Base-by-base conservation (phyloP, 2,329 filamentous ascomycete species). In the Leptographium wingfieldii region DNA sequence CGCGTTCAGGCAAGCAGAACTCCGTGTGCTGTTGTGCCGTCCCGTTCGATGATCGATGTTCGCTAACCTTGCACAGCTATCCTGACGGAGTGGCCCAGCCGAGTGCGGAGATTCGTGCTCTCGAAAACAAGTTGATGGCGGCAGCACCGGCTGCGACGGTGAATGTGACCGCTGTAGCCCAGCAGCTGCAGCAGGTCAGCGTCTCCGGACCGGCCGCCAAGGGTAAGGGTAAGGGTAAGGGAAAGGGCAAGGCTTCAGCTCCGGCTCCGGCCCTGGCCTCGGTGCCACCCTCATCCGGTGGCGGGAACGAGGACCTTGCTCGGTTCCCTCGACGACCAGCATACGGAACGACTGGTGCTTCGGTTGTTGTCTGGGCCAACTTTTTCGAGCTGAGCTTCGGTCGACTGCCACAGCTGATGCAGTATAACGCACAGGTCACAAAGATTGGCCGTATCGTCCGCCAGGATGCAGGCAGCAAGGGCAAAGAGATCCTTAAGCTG, bases 361-460 rank as follows among this genome's bases (percentile, higher is more conserved):
- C 67, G 0, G 74, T 80, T 2, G 65, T 70, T 1, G 69, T 83
- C 0, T 82, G 79, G 78, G 71, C 79, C 5, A 83, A 84, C 67
- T 83, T 79, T 64, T 82, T 80, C 64, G 69, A 69, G 1, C 60
- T 83, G 55, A 66, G 71, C 7, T 63, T 77, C 9, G 40, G 51
- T 29, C 56, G 72, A 73, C 49, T 65, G 69, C 0, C 65, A 25
- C 3, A 19, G 6, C 55, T 81, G 5, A 76, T 73, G 66, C 77
- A 73, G 60, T 83, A 83, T 66, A 72, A 70, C 3, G 61, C 82
- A 11, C 68, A 73, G 1, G 73, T 76, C 12, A 29, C 38, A 46
- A 63, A 61, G 46, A 29, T 35, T 19, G 55, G 55, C 11, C 43
- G 56, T 29, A 31, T 27, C 9, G 43, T 27, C 9, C 48, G 22